Percentiles rank a stretch among this genome's conserved stretches.
These are phyloP conservation scores for Cucurbita argyrosperma DNA, from an alignment of 306 rosid genomes.

Conservation along the genomic window DNA sequence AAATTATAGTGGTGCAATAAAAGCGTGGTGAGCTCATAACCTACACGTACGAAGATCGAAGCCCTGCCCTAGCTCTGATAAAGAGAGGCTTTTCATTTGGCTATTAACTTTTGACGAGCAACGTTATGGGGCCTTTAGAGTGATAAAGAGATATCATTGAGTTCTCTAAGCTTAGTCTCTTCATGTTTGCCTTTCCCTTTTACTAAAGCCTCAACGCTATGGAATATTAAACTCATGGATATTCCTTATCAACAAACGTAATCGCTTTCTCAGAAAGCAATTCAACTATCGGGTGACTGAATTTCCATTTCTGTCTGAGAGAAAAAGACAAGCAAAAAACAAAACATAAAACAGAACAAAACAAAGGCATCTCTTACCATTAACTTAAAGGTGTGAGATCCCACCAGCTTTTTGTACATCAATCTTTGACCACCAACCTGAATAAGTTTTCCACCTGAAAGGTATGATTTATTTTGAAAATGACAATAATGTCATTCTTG, in stretches of 20 bases:
- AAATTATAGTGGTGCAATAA: not conserved
- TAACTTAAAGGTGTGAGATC: not conserved
- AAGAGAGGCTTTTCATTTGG: too few relatives aligned
- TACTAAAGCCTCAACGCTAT: not conserved
- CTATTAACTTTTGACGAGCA: too few relatives aligned
- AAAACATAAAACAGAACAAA: not conserved
- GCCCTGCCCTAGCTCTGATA: not conserved
- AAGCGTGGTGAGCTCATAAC: constrained; percentile 8
- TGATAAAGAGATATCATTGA: too few relatives aligned
- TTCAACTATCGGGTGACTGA: not conserved
- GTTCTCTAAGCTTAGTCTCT: too few relatives aligned
- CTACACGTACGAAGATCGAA: not conserved
- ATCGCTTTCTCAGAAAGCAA: not conserved
- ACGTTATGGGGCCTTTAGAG: too few relatives aligned
- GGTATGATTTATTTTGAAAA: not conserved
- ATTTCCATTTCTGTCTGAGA: not conserved
- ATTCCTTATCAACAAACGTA: not conserved
- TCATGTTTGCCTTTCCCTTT: not conserved
- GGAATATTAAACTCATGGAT: not conserved
- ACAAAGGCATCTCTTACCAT: not conserved
- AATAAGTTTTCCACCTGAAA: not conserved
- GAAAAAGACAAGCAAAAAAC: not conserved
- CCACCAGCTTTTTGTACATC: not conserved
- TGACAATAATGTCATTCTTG: not conserved
- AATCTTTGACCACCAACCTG: not conserved